Percentiles rank a stretch among this genome's conserved stretches.
Evolutionary conservation across 1,284 basidiomycete species (phyloP).

Genomic region (Ustilago xerochloae): DNA sequence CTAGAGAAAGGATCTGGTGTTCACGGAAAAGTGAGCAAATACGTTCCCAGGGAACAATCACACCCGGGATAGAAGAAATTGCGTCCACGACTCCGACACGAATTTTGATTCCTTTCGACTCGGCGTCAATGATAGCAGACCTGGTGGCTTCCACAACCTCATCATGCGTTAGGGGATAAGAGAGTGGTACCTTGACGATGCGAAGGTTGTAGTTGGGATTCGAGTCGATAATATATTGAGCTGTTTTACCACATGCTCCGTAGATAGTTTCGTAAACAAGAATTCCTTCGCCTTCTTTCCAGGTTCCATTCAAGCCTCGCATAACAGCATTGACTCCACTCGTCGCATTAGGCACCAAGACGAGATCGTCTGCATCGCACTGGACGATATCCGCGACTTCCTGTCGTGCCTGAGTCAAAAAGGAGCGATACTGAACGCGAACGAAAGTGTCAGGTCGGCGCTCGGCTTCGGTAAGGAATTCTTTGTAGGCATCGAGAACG

Average conservation of each 20-base stretch:
- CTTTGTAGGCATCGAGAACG: constrained; percentile 26
- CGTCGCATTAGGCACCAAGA: constrained; percentile 66
- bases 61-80: constrained; percentile 79
- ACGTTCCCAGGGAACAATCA: constrained; percentile 81
- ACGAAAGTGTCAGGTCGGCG: constrained; percentile 32
- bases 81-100: constrained; percentile 82
- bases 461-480: constrained; percentile 28
- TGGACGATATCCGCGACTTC: constrained; percentile 22
- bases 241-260: constrained; percentile 57
- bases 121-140: constrained; percentile 19
- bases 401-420: constrained; percentile 12
- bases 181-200: constrained; percentile 55
- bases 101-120: constrained; percentile 75
- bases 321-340: constrained; percentile 64
- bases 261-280: constrained; percentile 60
- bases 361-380: constrained; percentile 52
- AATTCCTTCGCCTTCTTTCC: constrained; percentile 61
- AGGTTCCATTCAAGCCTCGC: constrained; percentile 50
- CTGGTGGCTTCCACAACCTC: constrained; percentile 61
- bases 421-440: constrained; percentile 20
- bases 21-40: constrained; percentile 69
- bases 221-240: constrained; percentile 65
- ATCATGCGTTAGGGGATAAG: constrained; percentile 60
- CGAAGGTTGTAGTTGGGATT: constrained; percentile 40
- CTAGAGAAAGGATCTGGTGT: constrained; percentile 55